These are phyloP conservation scores for Suillus decipiens DNA, from an alignment of 768 basidiomycete genomes.

Conservation along the genomic window DNA sequence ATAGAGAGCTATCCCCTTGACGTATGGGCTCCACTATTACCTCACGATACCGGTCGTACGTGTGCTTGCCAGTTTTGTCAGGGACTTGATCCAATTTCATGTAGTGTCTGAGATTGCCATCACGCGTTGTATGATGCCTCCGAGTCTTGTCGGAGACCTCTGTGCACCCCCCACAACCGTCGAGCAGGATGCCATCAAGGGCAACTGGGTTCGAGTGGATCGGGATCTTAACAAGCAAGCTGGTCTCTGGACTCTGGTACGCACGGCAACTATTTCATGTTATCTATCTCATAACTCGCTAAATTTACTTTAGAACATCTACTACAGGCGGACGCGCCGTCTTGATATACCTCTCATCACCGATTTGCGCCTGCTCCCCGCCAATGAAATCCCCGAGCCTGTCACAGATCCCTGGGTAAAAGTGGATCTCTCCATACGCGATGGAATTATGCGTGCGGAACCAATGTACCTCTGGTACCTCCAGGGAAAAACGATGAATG, in stretches of 20 bases:
- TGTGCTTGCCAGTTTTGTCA: not conserved
- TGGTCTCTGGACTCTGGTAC: conserved; percentile 62
- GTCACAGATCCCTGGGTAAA: conserved; percentile 61
- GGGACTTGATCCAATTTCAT: not conserved
- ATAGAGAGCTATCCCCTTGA: conserved; percentile 76
- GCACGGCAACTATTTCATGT: conserved; percentile 29
- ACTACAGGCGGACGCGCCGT: conserved; percentile 84
- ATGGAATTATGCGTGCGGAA: conserved; percentile 57
- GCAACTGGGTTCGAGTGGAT: conserved; percentile 89
- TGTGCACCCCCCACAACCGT: conserved; percentile 71
- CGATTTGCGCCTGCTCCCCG: conserved; percentile 64
- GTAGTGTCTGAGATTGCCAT: conserved; percentile 79
- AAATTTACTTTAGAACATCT: conserved; percentile 51
- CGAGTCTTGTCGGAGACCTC: conserved; percentile 52
- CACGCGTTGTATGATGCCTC: conserved; percentile 64
- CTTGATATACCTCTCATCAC: conserved; percentile 80
- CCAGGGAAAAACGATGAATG: conserved; percentile 59
- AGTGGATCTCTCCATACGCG: conserved; percentile 59
- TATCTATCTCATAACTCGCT: conserved; percentile 8
- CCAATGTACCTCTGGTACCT: conserved; percentile 82
- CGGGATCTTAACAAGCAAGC: conserved; percentile 73
- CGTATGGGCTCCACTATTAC: conserved; percentile 74
- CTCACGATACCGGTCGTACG: conserved; percentile 76
- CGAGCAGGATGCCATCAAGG: conserved; percentile 73
- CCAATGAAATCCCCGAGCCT: conserved; percentile 51